These are phyloP conservation scores for Dictyophora rubrovolvata DNA, from an alignment of 768 basidiomycete genomes.

Conservation along the genomic window DNA sequence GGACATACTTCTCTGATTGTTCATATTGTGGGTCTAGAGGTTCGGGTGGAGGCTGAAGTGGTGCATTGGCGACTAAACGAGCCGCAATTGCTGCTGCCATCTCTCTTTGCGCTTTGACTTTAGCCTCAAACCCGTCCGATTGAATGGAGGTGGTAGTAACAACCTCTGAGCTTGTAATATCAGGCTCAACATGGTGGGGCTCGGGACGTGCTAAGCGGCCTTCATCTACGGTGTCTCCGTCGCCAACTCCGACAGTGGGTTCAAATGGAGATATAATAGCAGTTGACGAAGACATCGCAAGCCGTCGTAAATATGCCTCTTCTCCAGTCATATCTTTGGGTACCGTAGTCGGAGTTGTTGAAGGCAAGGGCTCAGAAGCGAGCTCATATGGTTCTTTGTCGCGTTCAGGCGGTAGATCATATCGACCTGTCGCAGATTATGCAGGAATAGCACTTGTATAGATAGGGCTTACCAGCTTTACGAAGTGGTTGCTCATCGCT, in stretches of 20 bases:
- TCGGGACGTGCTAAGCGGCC: slow-evolving; percentile 43
- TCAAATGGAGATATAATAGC: background rate
- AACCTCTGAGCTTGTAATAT: slow-evolving; percentile 26
- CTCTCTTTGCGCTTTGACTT: slow-evolving; percentile 38
- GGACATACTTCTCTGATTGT: slow-evolving; percentile 16
- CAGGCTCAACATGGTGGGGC: slow-evolving; percentile 43
- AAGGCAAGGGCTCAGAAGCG: slow-evolving; percentile 12
- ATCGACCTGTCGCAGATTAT: slow-evolving; percentile 25
- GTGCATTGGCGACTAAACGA: slow-evolving; percentile 34
- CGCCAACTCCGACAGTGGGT: slow-evolving; percentile 23
- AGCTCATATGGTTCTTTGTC: slow-evolving; percentile 34
- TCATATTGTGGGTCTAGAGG: background rate
- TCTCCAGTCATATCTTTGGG: slow-evolving; percentile 50
- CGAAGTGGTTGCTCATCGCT: slow-evolving; percentile 57
- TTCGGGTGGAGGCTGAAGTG: background rate
- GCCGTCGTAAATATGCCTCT: slow-evolving; percentile 65
- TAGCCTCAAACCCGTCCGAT: slow-evolving; percentile 49
- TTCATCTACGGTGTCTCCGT: slow-evolving; percentile 33
- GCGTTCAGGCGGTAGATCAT: slow-evolving; percentile 27
- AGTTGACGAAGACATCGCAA: slow-evolving; percentile 45
- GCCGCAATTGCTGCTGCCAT: slow-evolving; percentile 80
- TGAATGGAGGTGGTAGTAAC: slow-evolving; percentile 47
- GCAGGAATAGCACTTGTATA: slow-evolving; percentile 5
- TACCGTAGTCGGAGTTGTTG: slow-evolving; percentile 26
- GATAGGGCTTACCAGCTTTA: slow-evolving; percentile 46